Conservation (phyloP, 768 basidiomycete genomes). For the Pleurotus platypus region DNA sequence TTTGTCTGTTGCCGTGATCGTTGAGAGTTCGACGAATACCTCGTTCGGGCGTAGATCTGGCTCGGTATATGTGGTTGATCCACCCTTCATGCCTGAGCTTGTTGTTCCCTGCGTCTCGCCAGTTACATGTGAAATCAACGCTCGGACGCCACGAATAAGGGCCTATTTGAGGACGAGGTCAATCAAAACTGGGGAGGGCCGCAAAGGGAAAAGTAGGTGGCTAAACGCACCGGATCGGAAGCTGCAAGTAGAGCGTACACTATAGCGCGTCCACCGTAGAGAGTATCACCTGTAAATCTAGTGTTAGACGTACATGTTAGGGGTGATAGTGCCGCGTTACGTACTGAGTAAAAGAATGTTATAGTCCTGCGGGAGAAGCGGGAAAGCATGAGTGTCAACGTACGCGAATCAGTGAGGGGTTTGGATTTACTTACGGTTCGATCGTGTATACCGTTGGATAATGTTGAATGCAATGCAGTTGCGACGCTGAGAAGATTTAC, state of each 20-base stretch:
- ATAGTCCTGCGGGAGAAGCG: not conserved
- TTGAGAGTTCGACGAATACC: constrained; percentile 1
- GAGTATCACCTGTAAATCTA: constrained; percentile 6
- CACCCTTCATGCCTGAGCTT: not conserved
- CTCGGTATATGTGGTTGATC: not conserved
- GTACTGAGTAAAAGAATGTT: not conserved
- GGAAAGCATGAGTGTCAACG: not conserved
- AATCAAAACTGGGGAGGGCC: not conserved
- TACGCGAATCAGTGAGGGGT: not conserved
- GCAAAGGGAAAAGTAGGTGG: too few species aligned
- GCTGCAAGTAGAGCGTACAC: constrained; percentile 12
- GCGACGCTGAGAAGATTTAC: constrained; percentile 9
- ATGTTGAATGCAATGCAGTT: constrained; percentile 4
- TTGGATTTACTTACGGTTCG: not conserved
- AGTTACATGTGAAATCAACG: not conserved
- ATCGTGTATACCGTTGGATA: constrained; percentile 6
- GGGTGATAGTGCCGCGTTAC: not conserved
- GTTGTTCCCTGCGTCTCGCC: not conserved
- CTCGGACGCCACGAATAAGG: not conserved
- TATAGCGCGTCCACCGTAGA: constrained; percentile 13
- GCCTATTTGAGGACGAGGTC: not conserved
- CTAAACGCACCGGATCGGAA: constrained; percentile 11
- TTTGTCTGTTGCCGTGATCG: not conserved
- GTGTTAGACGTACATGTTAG: not conserved
- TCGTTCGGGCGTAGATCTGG: not conserved